These are phyloP conservation scores for Leccinum aurantiacum DNA, from an alignment of 768 basidiomycete genomes.

Conservation along the genomic window DNA sequence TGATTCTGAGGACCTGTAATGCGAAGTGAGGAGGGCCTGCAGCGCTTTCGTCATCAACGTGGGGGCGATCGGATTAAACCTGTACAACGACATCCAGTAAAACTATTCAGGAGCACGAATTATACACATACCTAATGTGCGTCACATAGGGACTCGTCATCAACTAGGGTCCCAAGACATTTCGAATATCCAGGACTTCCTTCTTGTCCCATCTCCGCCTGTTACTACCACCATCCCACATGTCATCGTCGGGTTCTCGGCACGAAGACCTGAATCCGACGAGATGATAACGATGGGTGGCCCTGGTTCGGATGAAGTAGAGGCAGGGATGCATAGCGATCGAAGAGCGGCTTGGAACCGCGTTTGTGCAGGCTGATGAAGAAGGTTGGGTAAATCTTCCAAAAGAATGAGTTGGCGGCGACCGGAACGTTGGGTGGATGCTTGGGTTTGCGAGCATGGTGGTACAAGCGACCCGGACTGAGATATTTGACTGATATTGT, in stretches of 20 bases:
- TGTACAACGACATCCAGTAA: slow-evolving; percentile 30
- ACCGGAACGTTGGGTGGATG: slow-evolving; percentile 5
- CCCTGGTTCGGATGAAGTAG: slow-evolving; percentile 21
- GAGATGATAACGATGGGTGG: slow-evolving; percentile 80
- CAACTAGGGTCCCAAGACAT: slow-evolving; percentile 67
- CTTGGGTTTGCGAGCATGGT: slow-evolving; percentile 4
- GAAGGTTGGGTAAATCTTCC: slow-evolving; percentile 89
- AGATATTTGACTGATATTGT: slow-evolving; percentile 10
- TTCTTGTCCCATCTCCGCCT: slow-evolving; percentile 48
- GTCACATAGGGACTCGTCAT: slow-evolving; percentile 72
- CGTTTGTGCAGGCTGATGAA: slow-evolving; percentile 65
- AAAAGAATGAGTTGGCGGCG: slow-evolving; percentile 70
- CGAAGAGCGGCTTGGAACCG: slow-evolving; percentile 73
- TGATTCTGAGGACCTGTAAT: slow-evolving; percentile 41
- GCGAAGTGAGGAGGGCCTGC: slow-evolving; percentile 50
- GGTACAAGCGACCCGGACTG: slow-evolving; percentile 4
- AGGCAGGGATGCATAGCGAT: slow-evolving; percentile 43
- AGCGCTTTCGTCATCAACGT: slow-evolving; percentile 84
- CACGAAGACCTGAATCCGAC: slow-evolving; percentile 79
- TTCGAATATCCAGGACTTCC: slow-evolving; percentile 64
- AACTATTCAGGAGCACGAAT: background rate
- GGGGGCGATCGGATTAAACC: slow-evolving; percentile 90
- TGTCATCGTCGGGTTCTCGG: slow-evolving; percentile 54
- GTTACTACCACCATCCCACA: slow-evolving; percentile 44
- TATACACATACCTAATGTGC: slow-evolving; percentile 65